Base-by-base conservation (phyloP, 2,329 filamentous ascomycete species). In the Fusarium chlamydosporum region DNA sequence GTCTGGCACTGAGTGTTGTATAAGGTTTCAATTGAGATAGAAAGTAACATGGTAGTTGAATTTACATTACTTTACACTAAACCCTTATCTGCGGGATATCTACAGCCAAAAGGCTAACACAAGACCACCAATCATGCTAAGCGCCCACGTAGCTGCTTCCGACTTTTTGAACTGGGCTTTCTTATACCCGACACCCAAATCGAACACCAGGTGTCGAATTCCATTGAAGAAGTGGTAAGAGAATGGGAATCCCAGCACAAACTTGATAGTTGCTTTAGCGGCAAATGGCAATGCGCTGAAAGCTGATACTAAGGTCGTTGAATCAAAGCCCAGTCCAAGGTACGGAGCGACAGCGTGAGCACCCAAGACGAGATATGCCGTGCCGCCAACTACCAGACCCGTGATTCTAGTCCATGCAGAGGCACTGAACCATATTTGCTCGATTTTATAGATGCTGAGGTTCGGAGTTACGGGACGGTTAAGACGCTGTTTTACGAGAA, bases 321-420 rank as follows among this genome's bases (percentile, higher is more conserved):
- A 40, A 20, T 67, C 57, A 15, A 67, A 58, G 5, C 50, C 38
- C 3, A 53, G 20, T 26, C 57, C 64, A 15, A 67, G 16, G n/a
- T 63, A 33, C 15, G 64, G 63, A 13, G 47, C 57, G 3, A 67
- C 3, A 5, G 52, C 42, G 12, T 64, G 54, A 11, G 63, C 34
- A 13, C 63, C 42, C 2, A 67, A 33, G 2, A 46, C 40, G 0
- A 67, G 20, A 20, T 67, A 67, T 2, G 57, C 63, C 9, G 57
- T 64, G 2, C 63, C 57, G 1, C 64, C 63, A 2, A 67, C 56
- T 7, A 54, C 9, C 6, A 67, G 38, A 0, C 64, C 64, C 4
- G 64, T 67, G 20, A 67, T 67, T 16, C 64, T 33, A 29, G 63
- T 67, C 64, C 64, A 67, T 8, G 64, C 64, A 7, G 64, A 67